phyloP scores from a whole-genome alignment of 257 asterid genomes.

The Sherardia arvensis region DNA sequence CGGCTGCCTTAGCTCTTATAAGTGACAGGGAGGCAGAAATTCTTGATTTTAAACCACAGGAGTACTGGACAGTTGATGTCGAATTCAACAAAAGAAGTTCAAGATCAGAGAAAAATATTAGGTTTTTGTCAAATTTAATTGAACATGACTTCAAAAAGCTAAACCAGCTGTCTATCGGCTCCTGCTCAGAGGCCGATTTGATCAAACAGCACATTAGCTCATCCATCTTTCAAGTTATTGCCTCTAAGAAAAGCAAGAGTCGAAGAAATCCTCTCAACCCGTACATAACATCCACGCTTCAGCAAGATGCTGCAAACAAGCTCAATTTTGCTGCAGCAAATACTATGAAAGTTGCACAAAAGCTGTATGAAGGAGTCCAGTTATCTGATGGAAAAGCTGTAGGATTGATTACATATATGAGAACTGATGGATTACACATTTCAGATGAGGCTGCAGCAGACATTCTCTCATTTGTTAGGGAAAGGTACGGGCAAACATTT shows the following conservation, averaged over 20 bases:
- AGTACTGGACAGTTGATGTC: slow-evolving; percentile 70
- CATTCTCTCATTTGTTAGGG: slow-evolving; percentile 50
- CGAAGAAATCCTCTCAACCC: slow-evolving; percentile 72
- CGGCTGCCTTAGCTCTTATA: slow-evolving; percentile 84
- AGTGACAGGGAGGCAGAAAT: slow-evolving; percentile 88
- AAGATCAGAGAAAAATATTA: slow-evolving; percentile 18
- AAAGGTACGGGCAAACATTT: slow-evolving; percentile 59
- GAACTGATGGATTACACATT: slow-evolving; percentile 86
- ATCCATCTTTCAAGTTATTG: slow-evolving; percentile 44
- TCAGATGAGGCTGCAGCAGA: slow-evolving; percentile 76
- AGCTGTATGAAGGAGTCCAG: slow-evolving; percentile 82
- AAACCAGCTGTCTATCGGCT: slow-evolving; percentile 51
- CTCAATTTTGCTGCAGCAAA: slow-evolving; percentile 57
- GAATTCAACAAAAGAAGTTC: slow-evolving; percentile 31
- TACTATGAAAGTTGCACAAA: slow-evolving; percentile 88
- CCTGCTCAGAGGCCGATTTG: slow-evolving; percentile 45
- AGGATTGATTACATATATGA: slow-evolving; percentile 84
- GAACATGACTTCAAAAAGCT: slow-evolving; percentile 45
- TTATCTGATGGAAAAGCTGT: slow-evolving; percentile 58
- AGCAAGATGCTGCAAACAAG: slow-evolving; percentile 93
- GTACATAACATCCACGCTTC: slow-evolving; percentile 80
- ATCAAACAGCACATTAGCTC: slow-evolving; percentile 43
- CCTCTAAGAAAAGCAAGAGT: slow-evolving; percentile 43
- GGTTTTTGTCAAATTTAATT: slow-evolving; percentile 50
- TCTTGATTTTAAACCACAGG: slow-evolving; percentile 60